phyloP scores from a whole-genome alignment of 2,329 filamentous ascomycete species.

The Xylariales sp. region DNA sequence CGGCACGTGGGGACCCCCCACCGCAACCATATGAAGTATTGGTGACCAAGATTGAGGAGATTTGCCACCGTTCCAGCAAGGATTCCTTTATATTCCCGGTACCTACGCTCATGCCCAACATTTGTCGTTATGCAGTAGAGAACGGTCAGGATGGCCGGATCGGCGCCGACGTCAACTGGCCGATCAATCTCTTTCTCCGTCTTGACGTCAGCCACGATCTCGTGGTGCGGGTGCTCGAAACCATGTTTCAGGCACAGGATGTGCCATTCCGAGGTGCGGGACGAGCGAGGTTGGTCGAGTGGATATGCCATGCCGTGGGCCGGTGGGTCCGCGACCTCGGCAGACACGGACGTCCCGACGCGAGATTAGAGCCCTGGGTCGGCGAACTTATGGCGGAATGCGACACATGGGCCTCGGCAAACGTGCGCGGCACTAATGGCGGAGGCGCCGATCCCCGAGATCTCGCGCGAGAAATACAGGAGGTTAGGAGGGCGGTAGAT shows the following conservation, averaged over 20 bases:
- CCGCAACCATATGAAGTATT: constrained; percentile 77
- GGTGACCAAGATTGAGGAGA: constrained; percentile 70
- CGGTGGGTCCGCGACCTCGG: constrained; percentile 59
- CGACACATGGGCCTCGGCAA: constrained; percentile 57
- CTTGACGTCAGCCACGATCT: constrained; percentile 68
- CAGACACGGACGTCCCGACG: constrained; percentile 47
- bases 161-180: constrained; percentile 68
- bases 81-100: constrained; percentile 76
- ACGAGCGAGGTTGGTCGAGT: constrained; percentile 64
- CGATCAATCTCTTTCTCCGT: constrained; percentile 65
- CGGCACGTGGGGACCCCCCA: constrained; percentile 52
- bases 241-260: constrained; percentile 68
- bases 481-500: constrained; percentile 58
- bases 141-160: constrained; percentile 69
- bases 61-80: constrained; percentile 72
- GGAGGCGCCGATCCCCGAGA: constrained; percentile 60
- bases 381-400: constrained; percentile 59
- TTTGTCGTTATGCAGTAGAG: constrained; percentile 72
- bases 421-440: constrained; percentile 53
- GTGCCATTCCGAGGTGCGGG: constrained; percentile 66
- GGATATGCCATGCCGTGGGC: constrained; percentile 62
- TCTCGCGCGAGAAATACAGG: constrained; percentile 56
- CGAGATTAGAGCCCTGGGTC: constrained; percentile 48
- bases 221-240: constrained; percentile 66
- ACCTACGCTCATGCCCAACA: constrained; percentile 67